Base-by-base conservation (phyloP, 2,329 filamentous ascomycete genomes). In the Exophiala xenobiotica region DNA sequence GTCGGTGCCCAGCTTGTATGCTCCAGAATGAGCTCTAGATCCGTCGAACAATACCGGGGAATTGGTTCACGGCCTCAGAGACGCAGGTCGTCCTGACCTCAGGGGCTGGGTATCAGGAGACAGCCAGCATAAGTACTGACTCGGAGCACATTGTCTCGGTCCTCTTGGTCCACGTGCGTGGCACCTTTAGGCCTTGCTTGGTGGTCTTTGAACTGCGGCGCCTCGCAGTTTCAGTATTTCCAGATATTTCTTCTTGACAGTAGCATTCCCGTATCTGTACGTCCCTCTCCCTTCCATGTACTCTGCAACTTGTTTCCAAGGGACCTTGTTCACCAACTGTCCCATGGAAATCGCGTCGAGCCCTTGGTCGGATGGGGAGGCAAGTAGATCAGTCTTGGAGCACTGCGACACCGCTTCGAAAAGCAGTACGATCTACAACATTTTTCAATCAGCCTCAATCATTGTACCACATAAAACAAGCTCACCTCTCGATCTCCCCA, bases 211-310 rank as follows among this genome's bases (percentile, higher is more conserved):
- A 7, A 24, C 23, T 23, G 19, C 19, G 12, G 22, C 14, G 8
- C 46, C 45, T 42, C 49, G 33, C 19, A 14, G 46, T 19, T 47
- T 52, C 26, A 61, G 60, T 14, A 78, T 60, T 63, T 81, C 75
- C 12, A 71, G 65, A 76, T 79, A 85, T 68, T 82, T 83, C 68
- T 79, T 81, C 65, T 82, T 82, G 61, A 79, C 82, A 0, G 81
- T 83, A 2, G 79, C 75, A 58, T 80, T 78, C 2, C 80, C 80
- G 61, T 83, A 85, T 26, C 72, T 71, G 61, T 85, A 85, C 2
- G 75, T 76, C 6, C 79, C 80, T 2, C 79, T 78, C 38, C 77
- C 64, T 3, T 66, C 61, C 56, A 85, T 81, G 55, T 75, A 77
- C 24, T 79, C 74, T 1, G 75, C 73, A 18, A 84, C 74, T 49